Evolutionary conservation across 306 rosid species (phyloP).

Genomic region (Argentina anserina): DNA sequence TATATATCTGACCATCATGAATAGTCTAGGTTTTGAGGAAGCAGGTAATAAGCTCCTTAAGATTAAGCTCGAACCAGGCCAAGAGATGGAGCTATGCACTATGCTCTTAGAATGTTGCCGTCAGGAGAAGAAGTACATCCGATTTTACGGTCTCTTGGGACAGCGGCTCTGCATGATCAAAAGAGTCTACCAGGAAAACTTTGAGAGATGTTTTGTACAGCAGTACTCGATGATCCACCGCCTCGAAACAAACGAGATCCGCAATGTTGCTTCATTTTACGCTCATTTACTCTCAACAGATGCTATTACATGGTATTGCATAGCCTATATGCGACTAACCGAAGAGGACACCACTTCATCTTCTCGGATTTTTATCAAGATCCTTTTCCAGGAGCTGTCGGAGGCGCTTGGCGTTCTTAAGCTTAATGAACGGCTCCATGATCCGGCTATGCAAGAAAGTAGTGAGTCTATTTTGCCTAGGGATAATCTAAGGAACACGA

Average conservation of each 20-base stretch:
- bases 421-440: slow-evolving; percentile 46
- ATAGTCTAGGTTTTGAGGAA: slow-evolving; percentile 84
- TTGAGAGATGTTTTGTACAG: slow-evolving; percentile 76
- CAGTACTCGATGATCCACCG: slow-evolving; percentile 75
- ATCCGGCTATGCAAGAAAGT: slow-evolving; percentile 20
- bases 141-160: slow-evolving; percentile 71
- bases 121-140: slow-evolving; percentile 70
- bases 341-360: slow-evolving; percentile 75
- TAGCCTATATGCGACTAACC: slow-evolving; percentile 55
- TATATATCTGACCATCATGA: slow-evolving; percentile 71
- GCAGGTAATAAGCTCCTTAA: slow-evolving; percentile 83
- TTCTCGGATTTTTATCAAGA: slow-evolving; percentile 63
- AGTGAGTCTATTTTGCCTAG: slow-evolving; percentile 54
- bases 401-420: slow-evolving; percentile 48
- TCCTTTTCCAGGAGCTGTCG: slow-evolving; percentile 65
- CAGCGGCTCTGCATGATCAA: slow-evolving; percentile 74
- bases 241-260: slow-evolving; percentile 62
- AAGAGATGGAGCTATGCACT: slow-evolving; percentile 80
- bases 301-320: slow-evolving; percentile 73
- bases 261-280: slow-evolving; percentile 62
- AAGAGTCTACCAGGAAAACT: slow-evolving; percentile 68
- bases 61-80: slow-evolving; percentile 86
- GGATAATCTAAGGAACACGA: slow-evolving; percentile 66
- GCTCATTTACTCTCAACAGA: slow-evolving; percentile 66
- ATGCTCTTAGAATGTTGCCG: slow-evolving; percentile 89